Evolutionary conservation across 495 filamentous ascomycete genomes (phyloP).

Genomic region (Trichoderma erinaceum): DNA sequence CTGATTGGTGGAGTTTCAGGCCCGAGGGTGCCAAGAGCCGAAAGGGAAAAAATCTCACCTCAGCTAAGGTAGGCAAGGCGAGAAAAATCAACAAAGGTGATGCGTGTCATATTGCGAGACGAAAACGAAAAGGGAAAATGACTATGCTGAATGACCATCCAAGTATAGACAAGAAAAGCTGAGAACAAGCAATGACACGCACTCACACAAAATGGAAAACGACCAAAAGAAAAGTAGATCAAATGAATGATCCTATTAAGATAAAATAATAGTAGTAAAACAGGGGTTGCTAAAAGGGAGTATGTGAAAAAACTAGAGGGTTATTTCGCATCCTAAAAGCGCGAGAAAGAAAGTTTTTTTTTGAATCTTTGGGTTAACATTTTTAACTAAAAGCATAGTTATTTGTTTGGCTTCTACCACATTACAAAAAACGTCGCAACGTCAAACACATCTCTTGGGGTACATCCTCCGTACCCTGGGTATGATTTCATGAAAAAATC

Average conservation of each 20-base stretch:
- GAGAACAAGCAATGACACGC: neutral
- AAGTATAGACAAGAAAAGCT: neutral
- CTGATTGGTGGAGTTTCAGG: too few relatives aligned
- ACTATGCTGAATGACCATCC: neutral
- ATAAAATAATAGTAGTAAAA: neutral
- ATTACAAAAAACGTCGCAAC: constrained; percentile 10
- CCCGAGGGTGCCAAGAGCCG: neutral
- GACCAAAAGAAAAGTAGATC: constrained; percentile 1
- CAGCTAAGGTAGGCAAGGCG: neutral
- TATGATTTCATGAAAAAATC: constrained; percentile 11
- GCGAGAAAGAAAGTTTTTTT: neutral
- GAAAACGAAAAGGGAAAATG: too few relatives aligned
- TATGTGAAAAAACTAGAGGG: neutral
- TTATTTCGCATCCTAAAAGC: neutral
- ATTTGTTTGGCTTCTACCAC: constrained; percentile 1
- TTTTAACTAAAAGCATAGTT: neutral
- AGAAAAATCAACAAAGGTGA: neutral
- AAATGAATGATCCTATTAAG: constrained; percentile 8
- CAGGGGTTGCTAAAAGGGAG: neutral
- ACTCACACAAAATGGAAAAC: neutral
- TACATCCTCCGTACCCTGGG: neutral
- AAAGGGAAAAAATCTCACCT: neutral
- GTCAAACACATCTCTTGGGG: neutral
- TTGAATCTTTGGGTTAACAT: constrained; percentile 2
- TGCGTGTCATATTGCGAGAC: too few relatives aligned